A percentile compares a stretch with the other conserved stretches of the same genome.
These are phyloP conservation scores for Intubia oerlemansii DNA, from an alignment of 2,329 filamentous ascomycete species.

Conservation along the genomic window DNA sequence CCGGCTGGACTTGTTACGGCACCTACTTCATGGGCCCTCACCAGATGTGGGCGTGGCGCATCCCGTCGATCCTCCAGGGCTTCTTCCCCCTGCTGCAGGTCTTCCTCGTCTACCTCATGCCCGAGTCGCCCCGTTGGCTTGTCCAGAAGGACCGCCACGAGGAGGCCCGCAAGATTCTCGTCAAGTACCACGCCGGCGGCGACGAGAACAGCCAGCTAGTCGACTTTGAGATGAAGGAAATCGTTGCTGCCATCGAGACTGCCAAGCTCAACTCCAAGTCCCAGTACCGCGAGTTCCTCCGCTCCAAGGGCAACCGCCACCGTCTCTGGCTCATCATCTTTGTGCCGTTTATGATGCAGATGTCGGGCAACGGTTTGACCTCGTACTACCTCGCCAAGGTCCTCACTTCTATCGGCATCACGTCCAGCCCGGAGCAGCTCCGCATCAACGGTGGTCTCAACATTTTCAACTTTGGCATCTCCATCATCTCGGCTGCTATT, in stretches of 20 bases:
- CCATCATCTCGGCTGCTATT: slow-evolving; percentile 1
- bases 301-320: slow-evolving; percentile 6
- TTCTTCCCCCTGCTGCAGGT: slow-evolving; percentile 5
- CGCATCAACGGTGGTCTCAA: slow-evolving; percentile 9
- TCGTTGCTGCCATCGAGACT: slow-evolving; percentile 14
- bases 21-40: slow-evolving; percentile 12
- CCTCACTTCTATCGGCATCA: slow-evolving; percentile 14
- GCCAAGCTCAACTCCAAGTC: slow-evolving; percentile 10
- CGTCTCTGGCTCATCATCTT: slow-evolving; percentile 6
- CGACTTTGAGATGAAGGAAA: slow-evolving; percentile 7
- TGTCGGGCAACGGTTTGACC: slow-evolving; percentile 10
- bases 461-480: slow-evolving; percentile 8
- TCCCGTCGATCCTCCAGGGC: slow-evolving; percentile 23
- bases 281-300: slow-evolving; percentile 4
- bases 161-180: slow-evolving; percentile 17
- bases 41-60: slow-evolving; percentile 11
- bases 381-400: slow-evolving; percentile 15
- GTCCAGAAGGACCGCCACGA: slow-evolving; percentile 10
- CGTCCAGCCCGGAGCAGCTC: slow-evolving; percentile 5
- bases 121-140: slow-evolving; percentile 6
- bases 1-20: slow-evolving; percentile 54
- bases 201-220: slow-evolving; percentile 4
- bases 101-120: slow-evolving; percentile 4
- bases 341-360: slow-evolving; percentile 7
- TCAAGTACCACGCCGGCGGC: slow-evolving; percentile 6